Conservation (phyloP, 2,329 filamentous ascomycete species). For the Phaeosphaeria sp. region DNA sequence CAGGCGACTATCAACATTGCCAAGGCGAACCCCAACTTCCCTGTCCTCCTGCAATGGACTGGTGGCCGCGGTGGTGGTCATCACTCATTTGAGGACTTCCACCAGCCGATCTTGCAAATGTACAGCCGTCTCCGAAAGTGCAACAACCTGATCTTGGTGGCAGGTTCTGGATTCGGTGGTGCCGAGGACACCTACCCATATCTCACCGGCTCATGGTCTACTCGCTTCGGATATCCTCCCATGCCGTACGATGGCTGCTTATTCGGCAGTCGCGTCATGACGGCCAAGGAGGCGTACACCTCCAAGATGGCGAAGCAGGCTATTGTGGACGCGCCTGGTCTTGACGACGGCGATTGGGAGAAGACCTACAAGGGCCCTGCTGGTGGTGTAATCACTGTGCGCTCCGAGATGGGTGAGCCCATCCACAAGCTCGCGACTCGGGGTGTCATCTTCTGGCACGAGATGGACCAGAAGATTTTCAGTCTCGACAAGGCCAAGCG, state of each 20-base stretch:
- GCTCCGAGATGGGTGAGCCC: conserved; percentile 98
- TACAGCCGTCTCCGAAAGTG: conserved; percentile 55
- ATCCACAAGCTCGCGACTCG: conserved; percentile 98
- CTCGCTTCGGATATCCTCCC: conserved; percentile 50
- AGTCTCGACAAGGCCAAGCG: conserved; percentile 82
- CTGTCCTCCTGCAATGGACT: conserved; percentile 58
- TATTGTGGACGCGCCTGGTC: conserved; percentile 53
- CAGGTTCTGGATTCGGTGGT: conserved; percentile 57
- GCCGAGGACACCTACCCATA: conserved; percentile 57
- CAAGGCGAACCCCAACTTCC: conserved; percentile 54
- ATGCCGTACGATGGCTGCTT: conserved; percentile 59
- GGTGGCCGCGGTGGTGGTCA: conserved; percentile 59
- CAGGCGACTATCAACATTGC: conserved; percentile 57
- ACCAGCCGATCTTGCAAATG: conserved; percentile 56
- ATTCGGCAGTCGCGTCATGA: conserved; percentile 58
- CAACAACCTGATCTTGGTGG: conserved; percentile 55
- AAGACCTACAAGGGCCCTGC: conserved; percentile 70
- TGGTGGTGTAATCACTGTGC: conserved; percentile 93
- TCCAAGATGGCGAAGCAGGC: conserved; percentile 53
- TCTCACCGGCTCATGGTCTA: conserved; percentile 55
- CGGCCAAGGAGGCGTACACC: conserved; percentile 55
- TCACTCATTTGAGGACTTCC: conserved; percentile 60
- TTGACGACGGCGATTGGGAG: conserved; percentile 55
- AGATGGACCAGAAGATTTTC: conserved; percentile 99
- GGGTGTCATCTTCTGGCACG: conserved; percentile 95